Evolutionary conservation across 2,329 filamentous ascomycete genomes (phyloP).

Genomic region (Venturia carpophila): DNA sequence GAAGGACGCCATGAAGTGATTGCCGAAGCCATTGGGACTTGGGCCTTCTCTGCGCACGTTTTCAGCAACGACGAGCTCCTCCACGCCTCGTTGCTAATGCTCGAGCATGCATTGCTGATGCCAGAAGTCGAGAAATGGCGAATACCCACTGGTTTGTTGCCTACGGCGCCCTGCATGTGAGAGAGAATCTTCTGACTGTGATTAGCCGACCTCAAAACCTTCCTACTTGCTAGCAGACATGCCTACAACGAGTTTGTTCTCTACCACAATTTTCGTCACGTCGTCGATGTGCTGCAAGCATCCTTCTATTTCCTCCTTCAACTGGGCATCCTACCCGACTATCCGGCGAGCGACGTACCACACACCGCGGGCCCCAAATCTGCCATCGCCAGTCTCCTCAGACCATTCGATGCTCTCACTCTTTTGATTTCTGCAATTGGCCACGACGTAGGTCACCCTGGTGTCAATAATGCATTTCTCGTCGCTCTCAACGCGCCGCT

Average conservation of each 20-base stretch:
- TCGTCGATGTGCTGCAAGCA: conserved; percentile 90
- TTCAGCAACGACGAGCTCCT: conserved; percentile 87
- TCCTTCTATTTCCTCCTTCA: conserved; percentile 82
- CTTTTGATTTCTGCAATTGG: conserved; percentile 93
- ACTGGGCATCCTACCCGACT: conserved; percentile 67
- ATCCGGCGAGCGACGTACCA: conserved; percentile 38
- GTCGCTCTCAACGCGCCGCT: conserved; percentile 86
- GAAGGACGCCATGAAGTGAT: conserved; percentile 58
- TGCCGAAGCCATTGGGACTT: conserved; percentile 62
- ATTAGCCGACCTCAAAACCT: conserved; percentile 70
- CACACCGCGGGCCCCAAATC: conserved; percentile 40
- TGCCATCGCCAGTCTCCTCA: conserved; percentile 66
- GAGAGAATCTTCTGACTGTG: conserved; percentile 34
- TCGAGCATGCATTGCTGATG: conserved; percentile 77
- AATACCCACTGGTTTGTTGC: conserved; percentile 64
- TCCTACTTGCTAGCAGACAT: conserved; percentile 77
- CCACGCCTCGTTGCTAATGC: conserved; percentile 76
- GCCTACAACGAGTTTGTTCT: conserved; percentile 97
- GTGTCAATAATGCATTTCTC: conserved; percentile 95
- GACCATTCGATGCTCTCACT: conserved; percentile 79
- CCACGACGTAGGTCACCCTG: conserved; percentile 94
- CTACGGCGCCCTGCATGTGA: conserved; percentile 20
- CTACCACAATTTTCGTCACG: conserved; percentile 97
- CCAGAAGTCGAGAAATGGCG: conserved; percentile 75
- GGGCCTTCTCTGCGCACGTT: conserved; percentile 84